These are phyloP conservation scores for Pseudogymnoascus destructans DNA, from an alignment of 2,329 filamentous ascomycete genomes.

Conservation along the genomic window DNA sequence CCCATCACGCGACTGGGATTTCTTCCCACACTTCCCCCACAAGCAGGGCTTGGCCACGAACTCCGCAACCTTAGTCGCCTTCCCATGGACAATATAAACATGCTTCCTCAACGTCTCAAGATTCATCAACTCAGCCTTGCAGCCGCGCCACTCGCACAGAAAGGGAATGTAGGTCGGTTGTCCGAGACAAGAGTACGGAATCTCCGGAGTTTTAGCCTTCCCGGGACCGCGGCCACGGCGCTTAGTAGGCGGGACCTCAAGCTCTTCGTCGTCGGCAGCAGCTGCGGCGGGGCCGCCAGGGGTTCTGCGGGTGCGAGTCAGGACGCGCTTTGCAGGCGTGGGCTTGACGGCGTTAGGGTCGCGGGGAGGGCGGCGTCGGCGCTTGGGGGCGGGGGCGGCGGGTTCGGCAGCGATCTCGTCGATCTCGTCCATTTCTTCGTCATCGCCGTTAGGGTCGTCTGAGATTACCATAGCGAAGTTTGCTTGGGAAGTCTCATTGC, in stretches of 20 bases:
- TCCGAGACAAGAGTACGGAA: background rate
- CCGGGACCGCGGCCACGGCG: background rate
- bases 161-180: constrained; percentile 38
- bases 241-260: background rate
- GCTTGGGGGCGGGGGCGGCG: background rate
- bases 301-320: background rate
- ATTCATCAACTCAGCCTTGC: constrained; percentile 49
- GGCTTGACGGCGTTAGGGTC: background rate
- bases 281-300: no score
- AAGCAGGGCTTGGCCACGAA: constrained; percentile 14
- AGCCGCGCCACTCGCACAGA: constrained; percentile 46
- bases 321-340: background rate
- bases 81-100: constrained; percentile 36
- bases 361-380: background rate
- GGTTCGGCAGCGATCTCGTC: background rate
- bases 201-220: background rate
- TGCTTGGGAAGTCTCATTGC: background rate
- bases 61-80: background rate
- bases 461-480: background rate
- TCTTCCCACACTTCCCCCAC: constrained; percentile 31
- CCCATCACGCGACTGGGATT: constrained; percentile 13
- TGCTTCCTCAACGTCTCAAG: constrained; percentile 44
- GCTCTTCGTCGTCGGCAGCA: background rate
- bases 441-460: background rate
- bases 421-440: background rate